Conservation (phyloP, 202 grass and related monocot genomes). For the Setaria viridis region DNA sequence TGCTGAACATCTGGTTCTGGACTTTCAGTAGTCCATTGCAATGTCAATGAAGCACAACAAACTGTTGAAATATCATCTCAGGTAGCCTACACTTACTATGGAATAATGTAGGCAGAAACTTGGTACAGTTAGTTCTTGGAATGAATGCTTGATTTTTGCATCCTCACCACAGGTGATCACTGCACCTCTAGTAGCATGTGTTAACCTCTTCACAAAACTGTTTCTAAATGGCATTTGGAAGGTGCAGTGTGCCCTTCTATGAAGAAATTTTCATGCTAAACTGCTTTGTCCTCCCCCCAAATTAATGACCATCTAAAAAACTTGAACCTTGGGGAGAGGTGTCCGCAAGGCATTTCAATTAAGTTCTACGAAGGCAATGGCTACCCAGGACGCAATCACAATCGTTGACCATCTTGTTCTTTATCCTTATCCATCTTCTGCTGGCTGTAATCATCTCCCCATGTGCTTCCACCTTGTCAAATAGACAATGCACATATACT, state of each 20-base stretch:
- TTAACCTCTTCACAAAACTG: neutral
- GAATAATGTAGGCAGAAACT: slow-evolving; percentile 7
- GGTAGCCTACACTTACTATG: neutral
- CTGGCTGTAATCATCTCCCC: neutral
- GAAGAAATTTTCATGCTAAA: slow-evolving; percentile 7
- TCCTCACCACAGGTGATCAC: neutral
- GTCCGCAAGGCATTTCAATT: neutral
- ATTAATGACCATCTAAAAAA: neutral
- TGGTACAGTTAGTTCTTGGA: neutral
- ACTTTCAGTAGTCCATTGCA: neutral
- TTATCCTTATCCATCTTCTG: slow-evolving; percentile 9
- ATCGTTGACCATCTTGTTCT: neutral
- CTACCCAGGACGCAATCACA: neutral
- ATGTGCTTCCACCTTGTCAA: neutral
- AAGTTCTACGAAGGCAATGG: neutral
- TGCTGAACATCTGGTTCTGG: neutral
- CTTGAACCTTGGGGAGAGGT: neutral
- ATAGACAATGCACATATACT: neutral
- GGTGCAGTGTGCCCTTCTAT: neutral
- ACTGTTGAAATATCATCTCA: neutral
- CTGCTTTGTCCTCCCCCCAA: neutral
- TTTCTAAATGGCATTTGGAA: neutral
- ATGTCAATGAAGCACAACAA: neutral
- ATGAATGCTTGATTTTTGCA: neutral
- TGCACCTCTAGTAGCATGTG: neutral